phyloP scores from a whole-genome alignment of 495 filamentous ascomycete genomes.

The Xylaria venustula region DNA sequence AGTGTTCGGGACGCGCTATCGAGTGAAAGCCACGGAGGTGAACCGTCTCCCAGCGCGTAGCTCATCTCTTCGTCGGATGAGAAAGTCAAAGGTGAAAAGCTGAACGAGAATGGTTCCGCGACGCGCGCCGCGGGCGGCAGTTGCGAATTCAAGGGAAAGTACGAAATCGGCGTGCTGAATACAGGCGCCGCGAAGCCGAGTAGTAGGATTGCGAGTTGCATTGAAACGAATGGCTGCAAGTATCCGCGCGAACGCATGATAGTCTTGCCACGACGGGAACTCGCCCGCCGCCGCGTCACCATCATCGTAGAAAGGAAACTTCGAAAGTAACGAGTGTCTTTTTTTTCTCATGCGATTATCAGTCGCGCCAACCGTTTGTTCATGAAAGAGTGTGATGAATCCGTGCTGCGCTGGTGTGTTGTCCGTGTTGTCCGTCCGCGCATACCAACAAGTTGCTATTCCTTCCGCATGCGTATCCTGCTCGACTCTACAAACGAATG shows the following conservation, averaged over 20 bases:
- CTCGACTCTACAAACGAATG: background rate
- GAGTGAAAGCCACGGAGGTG: constrained; percentile 61
- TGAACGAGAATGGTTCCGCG: constrained; percentile 61
- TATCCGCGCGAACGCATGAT: background rate
- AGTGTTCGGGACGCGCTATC: constrained; percentile 61
- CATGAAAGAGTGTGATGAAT: background rate
- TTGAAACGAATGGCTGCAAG: background rate
- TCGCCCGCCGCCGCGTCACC: background rate
- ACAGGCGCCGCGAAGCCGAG: background rate
- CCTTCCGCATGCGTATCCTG: background rate
- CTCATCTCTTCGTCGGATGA: constrained; percentile 50
- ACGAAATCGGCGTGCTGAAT: constrained; percentile 39
- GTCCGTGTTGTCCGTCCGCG: background rate
- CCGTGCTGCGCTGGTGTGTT: background rate
- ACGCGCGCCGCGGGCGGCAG: constrained; percentile 72
- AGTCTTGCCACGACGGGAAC: background rate
- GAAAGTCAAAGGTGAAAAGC: constrained; percentile 69
- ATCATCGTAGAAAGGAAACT: background rate
- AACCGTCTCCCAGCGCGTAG: constrained; percentile 52
- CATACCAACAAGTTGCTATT: background rate
- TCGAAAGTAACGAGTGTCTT: background rate
- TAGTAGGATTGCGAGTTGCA: constrained; percentile 3
- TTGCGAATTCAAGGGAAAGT: constrained; percentile 74
- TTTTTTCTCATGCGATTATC: background rate
- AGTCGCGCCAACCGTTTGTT: background rate